Base-by-base conservation (phyloP, 371 early-diverging fungal genomes). In the Mortierella sp. region DNA sequence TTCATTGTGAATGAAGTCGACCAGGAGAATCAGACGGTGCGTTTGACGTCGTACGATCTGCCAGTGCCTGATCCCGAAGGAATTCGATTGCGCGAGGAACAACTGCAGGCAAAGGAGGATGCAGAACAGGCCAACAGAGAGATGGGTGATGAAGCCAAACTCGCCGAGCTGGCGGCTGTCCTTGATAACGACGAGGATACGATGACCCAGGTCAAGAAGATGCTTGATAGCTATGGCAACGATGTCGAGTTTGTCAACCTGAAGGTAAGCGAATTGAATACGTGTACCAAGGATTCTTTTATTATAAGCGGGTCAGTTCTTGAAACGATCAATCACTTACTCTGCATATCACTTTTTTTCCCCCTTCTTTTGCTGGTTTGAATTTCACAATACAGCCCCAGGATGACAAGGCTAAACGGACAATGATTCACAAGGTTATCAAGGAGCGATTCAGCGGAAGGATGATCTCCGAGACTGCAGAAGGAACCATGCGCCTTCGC, bases 1-100 rank as follows among this genome's bases (percentile, higher is more conserved):
- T 99, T 99, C 87, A 84, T 97, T 46, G 99, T 99, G n/a, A 94
- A 96, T 89, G 99, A 99, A 90, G 95, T 99, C 18, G 96, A 95
- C 84, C 80, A 86, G 72, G 87, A 90, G n/a, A 96, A 95, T n/a
- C 85, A 93, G 11, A 92, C 96, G 12, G 93, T 97, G 6, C 92
- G 90, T 63, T 86, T 96, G 70, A 90, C 91, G 0, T 88, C 89
- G 24, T 78, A 90, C 12, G 91, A 89, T 12, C 75, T 85, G 2
- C 89, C 90, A 6, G 44, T 65, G 10, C 72, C 83, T 0, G 74
- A 78, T n/a, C 74, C 81, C 3, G 75, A 79, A 7, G 78, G 16
- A 2, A 43, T 46, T 1, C 83, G 75, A n/a, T 71, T 63, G 41
- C 73, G 77, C 24, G 76, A 79, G 51, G 79, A 87, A 29, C 75